These are phyloP conservation scores for Yamadazyma sp. DNA, from an alignment of 1,139 yeast genomes.

Conservation along the genomic window DNA sequence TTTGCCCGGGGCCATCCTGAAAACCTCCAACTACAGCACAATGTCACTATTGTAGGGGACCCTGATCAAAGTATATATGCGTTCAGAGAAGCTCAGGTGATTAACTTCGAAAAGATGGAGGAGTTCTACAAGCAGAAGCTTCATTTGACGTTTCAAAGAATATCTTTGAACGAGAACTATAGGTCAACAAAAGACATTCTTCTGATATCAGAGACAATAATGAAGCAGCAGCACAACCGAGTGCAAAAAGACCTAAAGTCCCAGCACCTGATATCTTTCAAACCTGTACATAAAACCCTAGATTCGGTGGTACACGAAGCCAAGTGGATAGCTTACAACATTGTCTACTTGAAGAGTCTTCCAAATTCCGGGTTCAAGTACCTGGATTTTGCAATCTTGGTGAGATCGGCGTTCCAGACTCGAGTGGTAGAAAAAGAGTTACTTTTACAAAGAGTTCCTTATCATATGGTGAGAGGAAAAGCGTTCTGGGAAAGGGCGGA, in stretches of 20 bases:
- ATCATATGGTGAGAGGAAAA: slow-evolving; percentile 64
- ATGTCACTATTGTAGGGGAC: slow-evolving; percentile 89
- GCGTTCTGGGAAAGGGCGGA: slow-evolving; percentile 83
- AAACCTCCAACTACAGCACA: slow-evolving; percentile 26
- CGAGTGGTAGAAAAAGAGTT: slow-evolving; percentile 63
- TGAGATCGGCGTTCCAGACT: slow-evolving; percentile 61
- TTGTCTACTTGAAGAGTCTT: slow-evolving; percentile 43
- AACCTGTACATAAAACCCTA: slow-evolving; percentile 49
- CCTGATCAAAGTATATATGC: slow-evolving; percentile 95
- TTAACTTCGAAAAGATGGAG: slow-evolving; percentile 64
- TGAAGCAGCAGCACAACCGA: slow-evolving; percentile 58
- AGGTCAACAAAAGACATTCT: slow-evolving; percentile 75
- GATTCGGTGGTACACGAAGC: slow-evolving; percentile 54
- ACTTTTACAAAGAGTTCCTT: slow-evolving; percentile 56
- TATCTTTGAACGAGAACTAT: slow-evolving; percentile 68
- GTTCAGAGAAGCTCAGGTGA: slow-evolving; percentile 76
- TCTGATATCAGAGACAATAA: slow-evolving; percentile 61
- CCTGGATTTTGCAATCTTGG: slow-evolving; percentile 68
- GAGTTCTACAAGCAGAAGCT: slow-evolving; percentile 34
- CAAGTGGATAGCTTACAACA: slow-evolving; percentile 54
- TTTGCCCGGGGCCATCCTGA: slow-evolving; percentile 48
- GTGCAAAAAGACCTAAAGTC: slow-evolving; percentile 46
- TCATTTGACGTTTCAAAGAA: slow-evolving; percentile 19
- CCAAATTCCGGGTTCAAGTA: slow-evolving; percentile 35
- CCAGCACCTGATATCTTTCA: slow-evolving; percentile 37